Percentiles rank a stretch among this genome's conserved stretches.
Conservation (phyloP, 1,284 basidiomycete species). For the Moesziomyces sp. region DNA sequence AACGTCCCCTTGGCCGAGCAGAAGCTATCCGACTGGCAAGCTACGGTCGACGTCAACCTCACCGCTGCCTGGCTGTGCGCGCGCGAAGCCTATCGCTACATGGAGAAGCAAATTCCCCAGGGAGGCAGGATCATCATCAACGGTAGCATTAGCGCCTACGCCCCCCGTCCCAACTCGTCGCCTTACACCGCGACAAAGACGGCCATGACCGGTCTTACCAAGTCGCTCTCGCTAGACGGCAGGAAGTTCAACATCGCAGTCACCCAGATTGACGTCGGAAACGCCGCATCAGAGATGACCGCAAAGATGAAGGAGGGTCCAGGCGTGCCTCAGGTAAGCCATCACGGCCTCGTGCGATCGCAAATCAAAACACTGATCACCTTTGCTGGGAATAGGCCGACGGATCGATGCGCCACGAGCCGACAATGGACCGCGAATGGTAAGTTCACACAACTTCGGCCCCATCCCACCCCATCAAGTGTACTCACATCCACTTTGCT, state of each 20-base stretch:
- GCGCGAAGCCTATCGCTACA: slow-evolving; percentile 56
- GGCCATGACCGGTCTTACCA: slow-evolving; percentile 53
- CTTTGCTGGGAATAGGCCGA: slow-evolving; percentile 26
- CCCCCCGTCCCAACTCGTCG: slow-evolving; percentile 42
- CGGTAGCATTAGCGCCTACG: slow-evolving; percentile 53
- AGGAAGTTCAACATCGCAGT: slow-evolving; percentile 52
- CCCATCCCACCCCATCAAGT: too few relatives aligned
- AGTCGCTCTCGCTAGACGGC: slow-evolving; percentile 54
- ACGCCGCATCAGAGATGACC: slow-evolving; percentile 58
- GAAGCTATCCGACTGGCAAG: slow-evolving; percentile 53
- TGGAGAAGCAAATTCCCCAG: slow-evolving; percentile 47
- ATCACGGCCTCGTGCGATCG: not conserved
- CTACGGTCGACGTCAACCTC: slow-evolving; percentile 53
- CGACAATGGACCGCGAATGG: slow-evolving; percentile 51
- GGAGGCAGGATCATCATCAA: slow-evolving; percentile 61
- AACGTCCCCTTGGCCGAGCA: slow-evolving; percentile 47
- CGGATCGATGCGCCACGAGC: slow-evolving; percentile 47
- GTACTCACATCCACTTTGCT: too few relatives aligned
- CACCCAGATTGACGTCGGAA: slow-evolving; percentile 58
- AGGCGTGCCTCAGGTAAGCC: slow-evolving; percentile 43
- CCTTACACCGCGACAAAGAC: slow-evolving; percentile 58
- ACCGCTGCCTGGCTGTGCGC: slow-evolving; percentile 55
- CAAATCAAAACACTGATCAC: not conserved
- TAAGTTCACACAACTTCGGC: not conserved
- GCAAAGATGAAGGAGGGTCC: slow-evolving; percentile 45